Base-by-base conservation (phyloP, 202 grass and related monocot species). In the Panicum virgatum region DNA sequence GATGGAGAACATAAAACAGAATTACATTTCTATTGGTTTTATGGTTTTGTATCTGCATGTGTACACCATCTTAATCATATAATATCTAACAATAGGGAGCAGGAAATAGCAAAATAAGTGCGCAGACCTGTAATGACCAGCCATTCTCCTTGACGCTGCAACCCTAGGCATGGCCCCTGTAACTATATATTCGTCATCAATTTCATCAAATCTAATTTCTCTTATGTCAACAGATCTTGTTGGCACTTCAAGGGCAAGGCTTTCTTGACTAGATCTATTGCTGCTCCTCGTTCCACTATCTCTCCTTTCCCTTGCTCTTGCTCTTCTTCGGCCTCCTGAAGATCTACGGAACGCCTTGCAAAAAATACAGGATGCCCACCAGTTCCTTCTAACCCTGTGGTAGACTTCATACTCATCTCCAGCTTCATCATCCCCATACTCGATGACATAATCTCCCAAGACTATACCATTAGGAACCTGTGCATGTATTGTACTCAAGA, bases 401-500 rank as follows among this genome's bases (percentile, higher is more conserved):
- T 89, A 83, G 61, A 92, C 90, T 67, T 97, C 94, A 56, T 91
- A 89, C 37, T 97, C 94, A 68, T 97, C 94, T 88, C 90, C 94
- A 54, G 90, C 81, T 38, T 93, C 94, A 69, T 97, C 94, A 82
- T 98, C 92, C 2, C 88, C 92, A 72, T 98, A 98, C 62, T 98
- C 95, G 15, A 98, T 94, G 39, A 98, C 92, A 85, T 98, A 98
- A 53, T 98, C 95, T 38, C 95, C 95, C 63, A 98, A 73, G 67
- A 98, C 84, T 23, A 98, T 84, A 6, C 90, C 83, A 69, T 90
- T 94, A 15, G 95, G 95, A 66, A 91, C 92, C 18, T 97, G 89
- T 1, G 90, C 88, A 57, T 91, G 94, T 89, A 97, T 97, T 19
- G 94, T 97, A 80, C 91, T 97, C 84, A 97, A 76, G 30, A 97